These are phyloP conservation scores for Fusarium nematophilum DNA, from an alignment of 2,329 filamentous ascomycete species.

Conservation along the genomic window DNA sequence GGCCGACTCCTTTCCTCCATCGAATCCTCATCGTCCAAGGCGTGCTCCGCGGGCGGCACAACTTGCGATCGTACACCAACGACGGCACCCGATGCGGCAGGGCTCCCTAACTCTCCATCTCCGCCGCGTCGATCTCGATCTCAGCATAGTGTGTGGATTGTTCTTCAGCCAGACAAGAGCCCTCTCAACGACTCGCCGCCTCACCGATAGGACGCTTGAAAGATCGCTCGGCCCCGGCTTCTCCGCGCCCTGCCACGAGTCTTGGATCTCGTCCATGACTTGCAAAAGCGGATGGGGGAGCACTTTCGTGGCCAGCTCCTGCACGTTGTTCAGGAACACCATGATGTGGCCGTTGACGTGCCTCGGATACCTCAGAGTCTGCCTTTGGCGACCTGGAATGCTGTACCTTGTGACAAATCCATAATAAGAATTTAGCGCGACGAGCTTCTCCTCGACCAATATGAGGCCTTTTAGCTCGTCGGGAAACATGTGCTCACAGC, in stretches of 20 bases:
- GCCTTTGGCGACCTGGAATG: no score
- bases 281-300: slow-evolving; percentile 8
- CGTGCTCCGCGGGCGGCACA: no score
- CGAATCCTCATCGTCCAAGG: no score
- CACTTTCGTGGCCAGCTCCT: slow-evolving; percentile 7
- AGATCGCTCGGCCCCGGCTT: slow-evolving; percentile 11
- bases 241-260: slow-evolving; percentile 10
- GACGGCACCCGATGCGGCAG: slow-evolving; percentile 4
- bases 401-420: neutral
- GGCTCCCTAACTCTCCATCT: slow-evolving; percentile 10
- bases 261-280: slow-evolving; percentile 10
- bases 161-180: slow-evolving; percentile 3
- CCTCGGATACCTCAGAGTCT: neutral
- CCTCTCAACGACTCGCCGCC: neutral
- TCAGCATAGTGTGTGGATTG: slow-evolving; percentile 13
- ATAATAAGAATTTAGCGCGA: slow-evolving; percentile 4
- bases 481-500: slow-evolving; percentile 7
- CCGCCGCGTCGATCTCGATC: neutral
- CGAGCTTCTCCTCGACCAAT: slow-evolving; percentile 8
- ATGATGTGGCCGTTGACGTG: slow-evolving; percentile 9
- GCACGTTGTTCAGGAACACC: slow-evolving; percentile 7
- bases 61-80: no score
- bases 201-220: slow-evolving; percentile 6
- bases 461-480: slow-evolving; percentile 8
- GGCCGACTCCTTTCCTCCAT: no score